These are phyloP conservation scores for Ramaria sp. DNA, from an alignment of 768 basidiomycete species.

Conservation along the genomic window DNA sequence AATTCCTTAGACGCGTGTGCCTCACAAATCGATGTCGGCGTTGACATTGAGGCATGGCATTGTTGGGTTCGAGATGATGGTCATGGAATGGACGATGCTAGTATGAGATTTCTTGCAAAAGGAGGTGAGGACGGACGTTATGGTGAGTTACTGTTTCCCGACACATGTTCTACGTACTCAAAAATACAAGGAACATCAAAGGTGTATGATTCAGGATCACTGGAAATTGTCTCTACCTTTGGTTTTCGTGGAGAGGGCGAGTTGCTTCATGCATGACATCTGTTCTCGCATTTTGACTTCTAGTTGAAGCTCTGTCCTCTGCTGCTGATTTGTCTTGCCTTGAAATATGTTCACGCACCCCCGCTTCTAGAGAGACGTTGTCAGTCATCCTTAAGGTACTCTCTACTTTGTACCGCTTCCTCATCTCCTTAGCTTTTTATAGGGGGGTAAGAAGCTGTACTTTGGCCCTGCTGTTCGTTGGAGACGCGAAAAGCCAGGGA, in stretches of 20 bases:
- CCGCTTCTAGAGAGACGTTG: slow-evolving; percentile 52
- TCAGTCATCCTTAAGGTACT: slow-evolving; percentile 69
- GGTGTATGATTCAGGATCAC: slow-evolving; percentile 37
- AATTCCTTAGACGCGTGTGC: slow-evolving; percentile 83
- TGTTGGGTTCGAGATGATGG: slow-evolving; percentile 88
- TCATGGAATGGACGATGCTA: slow-evolving; percentile 53
- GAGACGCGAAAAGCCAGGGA: slow-evolving; percentile 64
- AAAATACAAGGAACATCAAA: slow-evolving; percentile 59
- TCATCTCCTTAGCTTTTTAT: slow-evolving; percentile 4
- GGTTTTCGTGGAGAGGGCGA: slow-evolving; percentile 93
- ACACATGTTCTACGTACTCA: neutral
- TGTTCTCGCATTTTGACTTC: neutral
- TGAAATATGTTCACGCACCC: slow-evolving; percentile 74
- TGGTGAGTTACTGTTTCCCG: slow-evolving; percentile 35
- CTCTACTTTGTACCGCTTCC: neutral
- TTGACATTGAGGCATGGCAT: slow-evolving; percentile 69
- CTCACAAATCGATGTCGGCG: slow-evolving; percentile 51
- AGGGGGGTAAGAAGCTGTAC: slow-evolving; percentile 63
- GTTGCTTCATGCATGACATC: neutral
- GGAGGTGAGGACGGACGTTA: slow-evolving; percentile 49
- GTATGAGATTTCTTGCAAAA: slow-evolving; percentile 42
- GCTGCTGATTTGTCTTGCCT: slow-evolving; percentile 68
- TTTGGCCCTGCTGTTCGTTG: slow-evolving; percentile 65
- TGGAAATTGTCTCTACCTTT: slow-evolving; percentile 53
- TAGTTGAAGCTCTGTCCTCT: slow-evolving; percentile 62